Evolutionary conservation across 306 rosid species (phyloP).

Genomic region (Quercus dentata): DNA sequence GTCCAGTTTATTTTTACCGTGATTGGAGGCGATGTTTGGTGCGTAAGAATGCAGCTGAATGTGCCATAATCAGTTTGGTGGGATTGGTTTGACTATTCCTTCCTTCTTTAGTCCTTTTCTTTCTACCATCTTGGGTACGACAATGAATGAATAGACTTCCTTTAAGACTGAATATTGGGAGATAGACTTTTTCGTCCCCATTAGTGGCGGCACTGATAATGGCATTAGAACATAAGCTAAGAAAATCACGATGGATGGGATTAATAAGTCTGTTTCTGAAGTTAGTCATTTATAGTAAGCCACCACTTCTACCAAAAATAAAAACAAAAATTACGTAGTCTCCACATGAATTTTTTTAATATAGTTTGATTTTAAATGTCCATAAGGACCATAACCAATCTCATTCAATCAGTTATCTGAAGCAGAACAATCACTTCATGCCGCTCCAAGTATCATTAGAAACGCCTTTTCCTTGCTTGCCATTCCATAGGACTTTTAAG

Average conservation of each 20-base stretch:
- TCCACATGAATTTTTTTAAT: no score
- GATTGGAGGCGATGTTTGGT: slow-evolving; percentile 32
- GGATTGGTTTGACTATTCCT: slow-evolving; percentile 8
- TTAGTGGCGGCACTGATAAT: background rate
- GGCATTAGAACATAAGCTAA: background rate
- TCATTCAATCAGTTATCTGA: background rate
- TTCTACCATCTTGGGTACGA: background rate
- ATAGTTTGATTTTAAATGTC: no score
- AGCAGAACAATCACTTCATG: background rate
- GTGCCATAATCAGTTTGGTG: background rate
- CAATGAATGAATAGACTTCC: background rate
- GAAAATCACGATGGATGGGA: background rate
- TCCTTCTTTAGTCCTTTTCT: background rate
- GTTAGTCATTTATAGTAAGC: background rate
- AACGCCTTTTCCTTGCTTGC: background rate
- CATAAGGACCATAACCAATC: no score
- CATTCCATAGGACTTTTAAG: no score
- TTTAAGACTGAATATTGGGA: background rate
- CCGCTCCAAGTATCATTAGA: background rate
- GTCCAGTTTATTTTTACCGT: background rate
- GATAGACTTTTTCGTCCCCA: background rate
- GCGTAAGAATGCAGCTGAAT: slow-evolving; percentile 8
- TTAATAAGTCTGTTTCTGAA: background rate
- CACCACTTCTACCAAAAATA: background rate
- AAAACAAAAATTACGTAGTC: no score